Percentiles rank a stretch among this genome's conserved stretches.
Conservation (phyloP, 2,329 filamentous ascomycete genomes). For the Apiospora rasikravindrae region DNA sequence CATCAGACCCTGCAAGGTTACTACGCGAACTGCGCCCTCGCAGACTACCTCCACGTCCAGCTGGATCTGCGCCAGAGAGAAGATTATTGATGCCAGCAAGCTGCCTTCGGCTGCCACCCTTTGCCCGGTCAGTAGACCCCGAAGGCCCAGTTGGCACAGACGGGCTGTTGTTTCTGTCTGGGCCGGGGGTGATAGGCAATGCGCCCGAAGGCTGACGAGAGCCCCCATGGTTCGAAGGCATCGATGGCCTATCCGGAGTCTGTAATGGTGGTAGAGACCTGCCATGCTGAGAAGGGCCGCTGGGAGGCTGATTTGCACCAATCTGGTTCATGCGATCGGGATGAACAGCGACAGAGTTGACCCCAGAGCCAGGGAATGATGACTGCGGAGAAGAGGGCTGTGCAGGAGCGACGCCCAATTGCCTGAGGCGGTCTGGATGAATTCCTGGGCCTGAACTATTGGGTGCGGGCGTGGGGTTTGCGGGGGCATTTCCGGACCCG, state of each 20-base stretch:
- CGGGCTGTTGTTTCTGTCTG: conserved; percentile 36
- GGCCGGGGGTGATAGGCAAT: conserved; percentile 28
- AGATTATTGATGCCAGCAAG: conserved; percentile 65
- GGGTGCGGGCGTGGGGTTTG: conserved; percentile 33
- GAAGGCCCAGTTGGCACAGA: conserved; percentile 41
- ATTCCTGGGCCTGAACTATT: conserved; percentile 33
- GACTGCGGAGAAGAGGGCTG: conserved; percentile 28
- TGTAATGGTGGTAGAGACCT: conserved; percentile 39
- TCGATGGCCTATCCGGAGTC: conserved; percentile 38
- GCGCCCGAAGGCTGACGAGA: conserved; percentile 34
- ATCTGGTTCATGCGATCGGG: conserved; percentile 51
- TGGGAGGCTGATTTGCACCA: conserved; percentile 29
- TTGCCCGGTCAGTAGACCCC: conserved; percentile 38
- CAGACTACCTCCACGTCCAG: conserved; percentile 43
- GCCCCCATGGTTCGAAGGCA: conserved; percentile 32
- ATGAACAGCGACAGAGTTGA: conserved; percentile 39
- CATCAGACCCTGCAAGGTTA: conserved; percentile 58
- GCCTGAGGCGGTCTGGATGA: conserved; percentile 39
- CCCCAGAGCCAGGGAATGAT: conserved; percentile 30
- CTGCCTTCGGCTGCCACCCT: conserved; percentile 55
- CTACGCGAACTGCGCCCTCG: conserved; percentile 46
- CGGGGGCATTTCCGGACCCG: conserved; percentile 25
- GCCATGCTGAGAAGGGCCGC: conserved; percentile 33
- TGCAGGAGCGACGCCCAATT: conserved; percentile 30
- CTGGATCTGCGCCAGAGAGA: conserved; percentile 56